Evolutionary conservation across 2,329 filamentous ascomycete genomes (phyloP), one percentile per base, ranked within the genome.

Genomic region (Thelonectria olida): DNA sequence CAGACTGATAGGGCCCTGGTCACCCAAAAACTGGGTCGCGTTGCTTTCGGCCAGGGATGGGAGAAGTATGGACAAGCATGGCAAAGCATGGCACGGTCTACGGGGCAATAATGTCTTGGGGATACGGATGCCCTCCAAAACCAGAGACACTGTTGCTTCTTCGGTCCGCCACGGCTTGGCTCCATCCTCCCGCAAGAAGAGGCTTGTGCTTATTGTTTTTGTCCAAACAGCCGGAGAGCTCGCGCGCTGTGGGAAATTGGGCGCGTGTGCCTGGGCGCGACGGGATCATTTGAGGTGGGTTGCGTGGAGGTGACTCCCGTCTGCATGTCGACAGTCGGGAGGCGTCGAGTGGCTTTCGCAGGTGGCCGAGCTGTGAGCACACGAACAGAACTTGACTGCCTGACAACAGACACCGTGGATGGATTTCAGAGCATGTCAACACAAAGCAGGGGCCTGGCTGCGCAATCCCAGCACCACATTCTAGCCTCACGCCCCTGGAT

Each of bases 401-500:
- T 49, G 54, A 28, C 44, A 44, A 55, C 42, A 65, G 56, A 67
- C 60, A 51, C 28, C 54, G 50, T 54, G 58, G 58, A 58, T 58
- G 48, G 62, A 67, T 51, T n/a, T 64, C 59, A 63, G 52, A 67
- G 36, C 31, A 58, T 59, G 59, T 68, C 57, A 62, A 69, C 63
- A 67, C 62, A 52, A 45, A 61, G 64, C 57, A 64, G 51, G 58
- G 22, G 59, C 28, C 47, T 54, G 42, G 25, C 45, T 62, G 67
- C 62, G 65, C 60, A 55, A 54, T 64, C 56, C 65, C 47, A 54
- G 63, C 42, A 58, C 58, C 55, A 54, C 34, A 39, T 41, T 60
- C 31, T 71, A 65, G 39, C 58, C 56, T 55, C 69, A 71, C 67
- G 42, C 69, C 69, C 69, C 58, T 63, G 22, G 4, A 25, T 50